Base-by-base conservation (phyloP, 2,329 filamentous ascomycete species). In the Exophiala sp. region DNA sequence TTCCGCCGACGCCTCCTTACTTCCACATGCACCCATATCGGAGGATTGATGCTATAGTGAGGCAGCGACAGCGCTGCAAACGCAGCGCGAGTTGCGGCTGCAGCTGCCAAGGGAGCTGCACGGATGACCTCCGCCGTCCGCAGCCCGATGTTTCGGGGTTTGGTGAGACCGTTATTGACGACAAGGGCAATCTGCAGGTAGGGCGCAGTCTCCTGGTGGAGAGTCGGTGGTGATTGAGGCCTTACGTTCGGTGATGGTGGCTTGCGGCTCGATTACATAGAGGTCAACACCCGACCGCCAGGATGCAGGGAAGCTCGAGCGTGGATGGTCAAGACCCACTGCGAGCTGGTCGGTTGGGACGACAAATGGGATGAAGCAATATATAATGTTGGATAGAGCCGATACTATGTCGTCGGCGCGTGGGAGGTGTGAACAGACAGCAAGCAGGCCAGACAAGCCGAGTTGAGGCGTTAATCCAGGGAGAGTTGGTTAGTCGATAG, bases 1-100 rank as follows among this genome's bases (percentile, higher is more conserved):
- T 68, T 89, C 89, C n/a, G 44, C 48, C 23, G 56, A 53, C 67
- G 84, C 85, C 68, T 80, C 86, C 60, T 84, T 84, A 73, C 88
- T 96, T 81, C 95, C 87, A 76, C 93, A 98, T 63, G 80, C 81
- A 71, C 93, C 93, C 93, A 98, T 98, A 51, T 46, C 50, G 52
- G 46, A 46, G 43, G 42, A 35, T 21, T 21, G n/a, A 29, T 48
- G 37, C 30, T 44, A 35, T 32, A 32, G 37, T 38, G 32, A 39
- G 24, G 48, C 44, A 43, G 48, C 54, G 48, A 50, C 46, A 53
- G 55, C 53, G 52, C 57, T 59, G 55, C 54, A 55, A 45, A 47
- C 48, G 52, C 52, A 58, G 52, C 55, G 52, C 55, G 43, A 51
- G 46, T 32, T 50, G 55, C 52, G 53, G 46, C 57, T 53, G 48